phyloP scores from a whole-genome alignment of 73 alveolate species.

The Paramecium biaurelia region DNA sequence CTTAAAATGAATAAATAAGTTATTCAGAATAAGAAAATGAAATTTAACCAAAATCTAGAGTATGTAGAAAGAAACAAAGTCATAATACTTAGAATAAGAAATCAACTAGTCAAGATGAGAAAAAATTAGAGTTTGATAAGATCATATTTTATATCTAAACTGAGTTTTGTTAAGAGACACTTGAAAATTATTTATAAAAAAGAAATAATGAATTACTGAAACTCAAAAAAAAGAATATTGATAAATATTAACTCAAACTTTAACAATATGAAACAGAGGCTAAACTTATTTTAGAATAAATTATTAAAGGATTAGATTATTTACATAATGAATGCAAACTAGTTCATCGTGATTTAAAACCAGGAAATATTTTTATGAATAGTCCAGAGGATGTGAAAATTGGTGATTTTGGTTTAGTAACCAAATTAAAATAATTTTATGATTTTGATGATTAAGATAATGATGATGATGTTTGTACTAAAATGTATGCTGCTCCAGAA shows the following conservation, averaged over 20 bases:
- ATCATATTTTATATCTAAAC: conserved; percentile 45
- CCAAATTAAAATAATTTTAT: background rate
- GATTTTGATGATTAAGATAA: background rate
- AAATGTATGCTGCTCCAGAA: conserved; percentile 54
- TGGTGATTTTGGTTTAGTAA: conserved; percentile 60
- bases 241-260: background rate
- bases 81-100: background rate
- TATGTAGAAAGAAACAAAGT: background rate
- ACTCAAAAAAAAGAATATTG: background rate
- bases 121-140: conserved; percentile 43
- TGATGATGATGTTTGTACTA: background rate
- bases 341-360: conserved; percentile 61
- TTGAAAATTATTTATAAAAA: conserved; percentile 9
- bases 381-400: conserved; percentile 48
- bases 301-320: conserved; percentile 52
- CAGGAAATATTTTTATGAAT: conserved; percentile 55
- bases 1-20: conserved; percentile 13
- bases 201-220: conserved; percentile 28
- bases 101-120: conserved; percentile 27
- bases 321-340: conserved; percentile 48
- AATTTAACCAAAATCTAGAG: background rate
- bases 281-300: conserved; percentile 3
- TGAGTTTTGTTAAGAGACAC: conserved; percentile 53
- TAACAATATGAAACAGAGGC: conserved; percentile 38
- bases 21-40: conserved; percentile 17